Conservation (phyloP, 2,329 filamentous ascomycete species). For the Nectriaceae sp. region DNA sequence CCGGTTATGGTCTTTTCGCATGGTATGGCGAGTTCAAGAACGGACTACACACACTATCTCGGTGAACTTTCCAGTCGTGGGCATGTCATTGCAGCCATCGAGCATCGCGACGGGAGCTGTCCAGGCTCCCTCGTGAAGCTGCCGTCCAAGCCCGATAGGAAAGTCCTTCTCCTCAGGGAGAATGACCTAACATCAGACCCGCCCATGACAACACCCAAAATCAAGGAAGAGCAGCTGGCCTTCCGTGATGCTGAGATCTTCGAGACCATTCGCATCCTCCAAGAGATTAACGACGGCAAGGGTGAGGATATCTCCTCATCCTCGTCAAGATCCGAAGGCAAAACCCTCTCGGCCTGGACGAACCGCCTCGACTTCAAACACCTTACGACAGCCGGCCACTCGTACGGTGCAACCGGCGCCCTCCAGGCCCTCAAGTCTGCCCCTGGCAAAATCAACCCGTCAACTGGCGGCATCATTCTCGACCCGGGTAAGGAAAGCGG, state of each 20-base stretch:
- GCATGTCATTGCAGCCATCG: slow-evolving; percentile 50
- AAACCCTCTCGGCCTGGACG: slow-evolving; percentile 50
- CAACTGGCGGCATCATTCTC: slow-evolving; percentile 60
- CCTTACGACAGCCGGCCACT: slow-evolving; percentile 63
- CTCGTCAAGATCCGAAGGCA: slow-evolving; percentile 52
- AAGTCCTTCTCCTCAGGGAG: slow-evolving; percentile 37
- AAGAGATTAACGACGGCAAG: slow-evolving; percentile 41
- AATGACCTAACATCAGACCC: slow-evolving; percentile 34
- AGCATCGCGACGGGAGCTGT: slow-evolving; percentile 54
- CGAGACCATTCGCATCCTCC: slow-evolving; percentile 44
- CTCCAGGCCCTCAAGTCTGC: slow-evolving; percentile 57
- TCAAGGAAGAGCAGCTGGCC: slow-evolving; percentile 49
- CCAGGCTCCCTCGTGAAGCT: slow-evolving; percentile 45
- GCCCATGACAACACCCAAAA: slow-evolving; percentile 36
- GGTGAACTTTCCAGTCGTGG: slow-evolving; percentile 53
- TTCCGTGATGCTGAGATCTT: slow-evolving; percentile 54
- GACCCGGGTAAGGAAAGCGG: slow-evolving; percentile 68
- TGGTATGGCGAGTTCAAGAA: slow-evolving; percentile 51
- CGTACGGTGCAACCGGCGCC: slow-evolving; percentile 66
- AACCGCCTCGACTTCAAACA: slow-evolving; percentile 54
- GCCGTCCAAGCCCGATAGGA: slow-evolving; percentile 30
- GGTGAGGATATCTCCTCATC: slow-evolving; percentile 34
- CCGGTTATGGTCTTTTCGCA: slow-evolving; percentile 55
- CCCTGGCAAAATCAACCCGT: slow-evolving; percentile 34
- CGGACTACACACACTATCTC: slow-evolving; percentile 54